Conservation (phyloP, 2,329 filamentous ascomycete species). For the Fusarium robinianum region DNA sequence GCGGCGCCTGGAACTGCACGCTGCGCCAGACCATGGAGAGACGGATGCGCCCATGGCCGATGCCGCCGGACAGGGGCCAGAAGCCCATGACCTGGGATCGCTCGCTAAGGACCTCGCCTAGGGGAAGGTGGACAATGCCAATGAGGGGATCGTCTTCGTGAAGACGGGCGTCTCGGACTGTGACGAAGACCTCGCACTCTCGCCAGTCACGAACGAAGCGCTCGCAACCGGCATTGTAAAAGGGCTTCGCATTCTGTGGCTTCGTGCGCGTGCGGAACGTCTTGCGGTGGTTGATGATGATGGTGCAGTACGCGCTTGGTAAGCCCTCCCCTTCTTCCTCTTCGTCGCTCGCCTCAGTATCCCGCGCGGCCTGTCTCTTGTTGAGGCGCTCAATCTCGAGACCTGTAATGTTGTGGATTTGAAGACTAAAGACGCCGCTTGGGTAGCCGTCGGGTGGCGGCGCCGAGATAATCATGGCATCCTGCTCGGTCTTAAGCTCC, state of each 20-base stretch:
- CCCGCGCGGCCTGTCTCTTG: slow-evolving; percentile 55
- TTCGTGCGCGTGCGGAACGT: slow-evolving; percentile 74
- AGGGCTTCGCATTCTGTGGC: slow-evolving; percentile 77
- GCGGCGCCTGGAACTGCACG: slow-evolving; percentile 64
- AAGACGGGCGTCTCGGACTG: slow-evolving; percentile 68
- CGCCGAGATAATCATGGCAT: slow-evolving; percentile 69
- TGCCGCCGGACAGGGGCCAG: slow-evolving; percentile 71
- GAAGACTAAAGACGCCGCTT: slow-evolving; percentile 70
- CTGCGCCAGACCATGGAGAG: slow-evolving; percentile 76
- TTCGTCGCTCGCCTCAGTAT: slow-evolving; percentile 54
- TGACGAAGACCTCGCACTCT: slow-evolving; percentile 68
- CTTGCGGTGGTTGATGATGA: slow-evolving; percentile 74
- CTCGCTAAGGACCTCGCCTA: slow-evolving; percentile 64
- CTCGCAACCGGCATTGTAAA: slow-evolving; percentile 78
- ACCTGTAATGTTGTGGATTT: slow-evolving; percentile 74
- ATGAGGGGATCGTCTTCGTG: slow-evolving; percentile 72
- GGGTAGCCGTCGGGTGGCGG: slow-evolving; percentile 65
- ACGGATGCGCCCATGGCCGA: slow-evolving; percentile 71
- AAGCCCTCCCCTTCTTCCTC: slow-evolving; percentile 67
- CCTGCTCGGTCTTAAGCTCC: slow-evolving; percentile 64
- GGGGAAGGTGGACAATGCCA: slow-evolving; percentile 70
- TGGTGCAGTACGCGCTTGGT: slow-evolving; percentile 72
- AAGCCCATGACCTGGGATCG: slow-evolving; percentile 67
- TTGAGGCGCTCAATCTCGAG: slow-evolving; percentile 65
- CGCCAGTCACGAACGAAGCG: slow-evolving; percentile 72